Base-by-base conservation (phyloP, 192 early-diverging fungal genomes). In the Coemansia sp. region DNA sequence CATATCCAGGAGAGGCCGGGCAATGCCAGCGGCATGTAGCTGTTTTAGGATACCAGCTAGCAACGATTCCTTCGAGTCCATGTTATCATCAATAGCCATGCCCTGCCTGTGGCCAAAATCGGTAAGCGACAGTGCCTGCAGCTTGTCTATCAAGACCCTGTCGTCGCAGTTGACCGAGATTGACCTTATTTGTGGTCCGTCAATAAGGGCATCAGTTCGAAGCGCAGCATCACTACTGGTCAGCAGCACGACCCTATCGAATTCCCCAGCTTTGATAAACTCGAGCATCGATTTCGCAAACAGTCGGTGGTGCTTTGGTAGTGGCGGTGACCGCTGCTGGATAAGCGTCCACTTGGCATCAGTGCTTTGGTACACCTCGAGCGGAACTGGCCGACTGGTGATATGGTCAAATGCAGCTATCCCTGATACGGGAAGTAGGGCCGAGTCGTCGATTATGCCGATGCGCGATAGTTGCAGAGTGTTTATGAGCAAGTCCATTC, bases 221-320 rank as follows among this genome's bases (percentile, higher is more conserved):
- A 86, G 71, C 26, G 85, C 73, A 2, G 89, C 91, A 70, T 92
- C 91, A 13, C 86, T 83, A 59, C 86, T 91, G 3, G 91, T 76
- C 43, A 92, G 66, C 2, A 90, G 45, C 3, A 91, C 67, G 2
- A 89, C 85, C 9, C 79, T 73, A n/a, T 56, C 69, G 63, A 92
- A 90, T 14, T 71, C 64, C 24, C 67, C 67, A 0, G 68, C 59
- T 24, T 70, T 57, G 39, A 90, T 87, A 66, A 90, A 92, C 20
- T 81, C 69, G 1, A 84, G 37, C 13, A 91, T 33, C 40, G 86
- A 86, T 18, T 72, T 74, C 2, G 82, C 80, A 65, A 87, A 84
- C 40, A 59, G 53, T 34, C 77, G 66, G 20, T 75, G 71, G 35
- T 81, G 83, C 20, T 84, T 83, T 28, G 83, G 81, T 35, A 87